Conservation (phyloP, 2,329 filamentous ascomycete species). For the Cladosporium colombiae region DNA sequence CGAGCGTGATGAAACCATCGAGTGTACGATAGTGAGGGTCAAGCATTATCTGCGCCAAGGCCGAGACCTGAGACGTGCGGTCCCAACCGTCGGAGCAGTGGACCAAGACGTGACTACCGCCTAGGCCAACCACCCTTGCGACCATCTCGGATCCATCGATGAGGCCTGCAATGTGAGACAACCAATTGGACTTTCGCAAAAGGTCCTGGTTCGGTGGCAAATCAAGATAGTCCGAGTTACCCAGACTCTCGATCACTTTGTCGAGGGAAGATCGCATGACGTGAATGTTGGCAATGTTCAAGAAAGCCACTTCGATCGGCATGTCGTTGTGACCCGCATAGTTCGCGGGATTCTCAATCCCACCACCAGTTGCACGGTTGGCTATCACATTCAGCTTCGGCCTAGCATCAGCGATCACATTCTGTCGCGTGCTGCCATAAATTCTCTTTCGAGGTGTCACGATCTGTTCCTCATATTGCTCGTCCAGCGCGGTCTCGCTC, state of each 20-base stretch:
- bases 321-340: conserved; percentile 76
- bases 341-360: conserved; percentile 97
- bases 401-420: conserved; percentile 92
- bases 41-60: conserved; percentile 86
- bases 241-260: conserved; percentile 84
- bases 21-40: conserved; percentile 95
- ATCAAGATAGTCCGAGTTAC: conserved; percentile 85
- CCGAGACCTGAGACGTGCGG: conserved; percentile 90
- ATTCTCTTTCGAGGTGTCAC: conserved; percentile 44
- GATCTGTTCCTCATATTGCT: conserved; percentile 21
- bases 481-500: conserved; percentile 26
- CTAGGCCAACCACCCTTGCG: conserved; percentile 82
- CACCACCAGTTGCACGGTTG: conserved; percentile 89
- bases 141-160: conserved; percentile 84
- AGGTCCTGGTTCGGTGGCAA: conserved; percentile 79
- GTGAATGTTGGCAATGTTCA: conserved; percentile 98
- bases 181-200: conserved; percentile 82
- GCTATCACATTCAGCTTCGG: conserved; percentile 92
- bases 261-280: conserved; percentile 92
- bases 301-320: conserved; percentile 69
- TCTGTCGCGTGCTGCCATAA: conserved; percentile 90
- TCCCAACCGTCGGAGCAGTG: conserved; percentile 99
- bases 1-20: conserved; percentile 87
- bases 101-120: conserved; percentile 92
- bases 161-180: conserved; percentile 83